These are phyloP conservation scores for Pythium pyrilobum DNA, from an alignment of 352 stramenopile species.

Conservation along the genomic window DNA sequence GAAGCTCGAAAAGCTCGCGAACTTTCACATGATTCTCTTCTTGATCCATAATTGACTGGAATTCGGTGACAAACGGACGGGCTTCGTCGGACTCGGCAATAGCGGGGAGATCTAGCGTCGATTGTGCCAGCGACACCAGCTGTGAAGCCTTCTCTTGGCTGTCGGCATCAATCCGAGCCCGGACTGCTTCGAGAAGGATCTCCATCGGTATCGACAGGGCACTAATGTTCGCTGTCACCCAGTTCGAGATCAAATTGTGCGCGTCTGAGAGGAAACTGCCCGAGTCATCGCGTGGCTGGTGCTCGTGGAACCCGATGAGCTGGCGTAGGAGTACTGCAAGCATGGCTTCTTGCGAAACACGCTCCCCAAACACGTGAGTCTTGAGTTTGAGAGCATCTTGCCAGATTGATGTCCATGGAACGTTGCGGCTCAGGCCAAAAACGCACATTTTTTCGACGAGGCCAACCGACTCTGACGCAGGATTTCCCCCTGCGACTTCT, in stretches of 20 bases:
- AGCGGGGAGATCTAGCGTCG: conserved; percentile 27
- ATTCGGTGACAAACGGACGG: background rate
- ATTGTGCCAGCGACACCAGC: conserved; percentile 14
- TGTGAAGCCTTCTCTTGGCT: conserved; percentile 19
- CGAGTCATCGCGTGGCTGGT: background rate
- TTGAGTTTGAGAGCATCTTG: conserved; percentile 65
- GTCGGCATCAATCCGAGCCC: conserved; percentile 25
- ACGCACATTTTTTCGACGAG: conserved; percentile 50
- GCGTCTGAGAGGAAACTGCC: conserved; percentile 14
- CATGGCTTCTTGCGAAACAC: conserved; percentile 47
- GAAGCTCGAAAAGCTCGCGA: conserved; percentile 40
- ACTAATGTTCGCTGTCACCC: conserved; percentile 38
- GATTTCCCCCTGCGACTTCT: background rate
- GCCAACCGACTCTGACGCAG: conserved; percentile 3
- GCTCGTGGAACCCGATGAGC: conserved; percentile 8
- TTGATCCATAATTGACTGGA: conserved; percentile 1
- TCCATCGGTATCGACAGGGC: conserved; percentile 39
- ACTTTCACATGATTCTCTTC: conserved; percentile 5
- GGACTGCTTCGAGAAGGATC: conserved; percentile 29
- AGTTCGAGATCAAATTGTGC: conserved; percentile 47
- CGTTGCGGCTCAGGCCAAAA: conserved; percentile 24
- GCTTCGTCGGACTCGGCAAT: conserved; percentile 16
- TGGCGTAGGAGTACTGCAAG: conserved; percentile 48
- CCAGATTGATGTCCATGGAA: conserved; percentile 50
- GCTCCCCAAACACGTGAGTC: conserved; percentile 62